Evolutionary conservation across 495 filamentous ascomycete species (phyloP).

Genomic region (Cercophora newfieldiana): DNA sequence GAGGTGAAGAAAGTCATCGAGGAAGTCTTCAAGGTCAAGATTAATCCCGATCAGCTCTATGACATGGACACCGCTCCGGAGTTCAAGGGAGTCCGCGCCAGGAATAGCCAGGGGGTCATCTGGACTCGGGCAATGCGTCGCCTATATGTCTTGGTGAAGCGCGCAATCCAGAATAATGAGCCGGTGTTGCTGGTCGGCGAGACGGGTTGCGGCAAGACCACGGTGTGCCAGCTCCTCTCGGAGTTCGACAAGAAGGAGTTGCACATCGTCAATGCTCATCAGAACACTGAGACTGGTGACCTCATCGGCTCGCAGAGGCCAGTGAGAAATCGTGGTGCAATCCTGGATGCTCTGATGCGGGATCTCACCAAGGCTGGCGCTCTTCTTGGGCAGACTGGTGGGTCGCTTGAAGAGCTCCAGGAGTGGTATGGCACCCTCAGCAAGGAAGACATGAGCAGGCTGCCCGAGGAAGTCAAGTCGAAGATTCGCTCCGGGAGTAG

Average conservation of each 20-base stretch:
- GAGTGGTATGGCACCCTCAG: slow-evolving; percentile 40
- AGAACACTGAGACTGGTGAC: slow-evolving; percentile 95
- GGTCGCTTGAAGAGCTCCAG: slow-evolving; percentile 40
- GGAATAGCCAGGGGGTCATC: slow-evolving; percentile 63
- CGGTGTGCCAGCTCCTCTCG: slow-evolving; percentile 88
- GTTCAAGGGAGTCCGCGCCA: slow-evolving; percentile 52
- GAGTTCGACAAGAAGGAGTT: slow-evolving; percentile 72
- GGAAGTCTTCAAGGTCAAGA: slow-evolving; percentile 81
- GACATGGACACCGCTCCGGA: slow-evolving; percentile 53
- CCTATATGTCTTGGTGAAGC: slow-evolving; percentile 79
- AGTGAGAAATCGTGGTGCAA: slow-evolving; percentile 74
- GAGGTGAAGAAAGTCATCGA: slow-evolving; percentile 89
- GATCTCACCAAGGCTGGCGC: slow-evolving; percentile 58
- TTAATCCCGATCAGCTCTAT: slow-evolving; percentile 75
- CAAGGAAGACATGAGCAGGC: slow-evolving; percentile 21
- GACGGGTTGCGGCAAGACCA: slow-evolving; percentile 97
- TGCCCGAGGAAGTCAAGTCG: slow-evolving; percentile 52
- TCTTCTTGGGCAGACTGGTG: slow-evolving; percentile 30
- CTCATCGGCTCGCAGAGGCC: slow-evolving; percentile 94
- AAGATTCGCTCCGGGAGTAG: slow-evolving; percentile 60
- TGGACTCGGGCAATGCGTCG: slow-evolving; percentile 96
- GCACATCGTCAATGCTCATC: slow-evolving; percentile 92
- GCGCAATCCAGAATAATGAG: slow-evolving; percentile 86
- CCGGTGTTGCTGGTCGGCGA: slow-evolving; percentile 93
- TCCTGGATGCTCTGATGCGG: slow-evolving; percentile 62